Evolutionary conservation across 768 basidiomycete species (phyloP), one percentile per base, ranked within the genome.

Genomic region (Clitopilus hobsonii): DNA sequence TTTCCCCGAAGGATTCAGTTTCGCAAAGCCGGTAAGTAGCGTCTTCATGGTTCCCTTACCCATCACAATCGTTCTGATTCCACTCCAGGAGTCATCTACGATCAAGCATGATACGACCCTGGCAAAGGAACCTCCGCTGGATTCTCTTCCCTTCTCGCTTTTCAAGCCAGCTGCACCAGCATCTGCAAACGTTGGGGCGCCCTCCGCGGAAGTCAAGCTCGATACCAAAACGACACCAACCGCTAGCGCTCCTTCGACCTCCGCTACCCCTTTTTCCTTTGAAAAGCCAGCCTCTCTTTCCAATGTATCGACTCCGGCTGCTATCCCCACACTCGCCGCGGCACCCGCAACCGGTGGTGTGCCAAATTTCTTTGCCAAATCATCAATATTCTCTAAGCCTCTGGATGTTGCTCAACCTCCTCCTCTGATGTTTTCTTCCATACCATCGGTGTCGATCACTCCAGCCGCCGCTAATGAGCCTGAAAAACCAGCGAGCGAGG

Each of bases 101-200:
- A 61, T 79, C 28, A 58, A 73, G 41, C 73, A 74, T 29, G 77
- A 80, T 57, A 22, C 70, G 13, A 63, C 72, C 1, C 65, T 69
- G 16, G 80, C 79, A 14, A 85, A 83, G 62, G 88, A 89, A 57
- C 83, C 84, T n/a, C 86, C 87, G 0, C 82, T 88, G 52, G 47
- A 73, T 26, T 72, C 79, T 6, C 71, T 88, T 52, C 89, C 86
- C 8, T 88, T 87, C 66, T 88, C 85, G 7, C 72, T 88, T 52
- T 67, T 71, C n/a, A 77, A 73, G 60, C 58, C 75, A 6, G 53
- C 61, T 5, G 38, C 29, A 11, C 56, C 63, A 27, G 38, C 60
- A 23, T 50, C 58, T 16, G 58, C 61, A 3, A 58, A 63, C 30
- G 47, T 53, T 11, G 58, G 61, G 0, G 61, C 64, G 48, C 52